Evolutionary conservation across 2,329 filamentous ascomycete genomes (phyloP).

Genomic region (Eurotiales sp.): DNA sequence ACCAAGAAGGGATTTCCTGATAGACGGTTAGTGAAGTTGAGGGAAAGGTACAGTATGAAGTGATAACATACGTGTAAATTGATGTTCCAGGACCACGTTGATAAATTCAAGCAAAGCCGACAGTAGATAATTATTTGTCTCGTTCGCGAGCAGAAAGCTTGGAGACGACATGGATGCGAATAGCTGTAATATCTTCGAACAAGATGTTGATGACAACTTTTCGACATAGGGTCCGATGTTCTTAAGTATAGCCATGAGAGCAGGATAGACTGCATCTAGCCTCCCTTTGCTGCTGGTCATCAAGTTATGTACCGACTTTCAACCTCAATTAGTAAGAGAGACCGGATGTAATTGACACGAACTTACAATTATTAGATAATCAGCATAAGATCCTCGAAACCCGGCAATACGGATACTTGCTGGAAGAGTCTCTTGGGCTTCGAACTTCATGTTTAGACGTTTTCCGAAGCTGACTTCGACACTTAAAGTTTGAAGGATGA

Average conservation of each 20-base stretch:
- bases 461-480: constrained; percentile 87
- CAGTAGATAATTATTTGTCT: constrained; percentile 80
- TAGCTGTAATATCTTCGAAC: constrained; percentile 79
- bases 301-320: constrained; percentile 88
- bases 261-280: constrained; percentile 86
- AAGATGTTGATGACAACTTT: constrained; percentile 68
- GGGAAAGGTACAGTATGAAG: not conserved
- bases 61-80: constrained; percentile 64
- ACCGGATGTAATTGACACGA: not conserved
- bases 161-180: constrained; percentile 92
- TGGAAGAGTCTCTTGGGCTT: constrained; percentile 83
- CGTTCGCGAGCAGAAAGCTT: constrained; percentile 86
- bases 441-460: constrained; percentile 84
- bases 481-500: constrained; percentile 89
- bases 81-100: constrained; percentile 85
- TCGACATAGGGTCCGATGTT: constrained; percentile 86
- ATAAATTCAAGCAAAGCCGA: constrained; percentile 81
- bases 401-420: constrained; percentile 73
- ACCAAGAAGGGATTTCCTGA: constrained; percentile 77
- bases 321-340: constrained; percentile 22
- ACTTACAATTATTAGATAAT: constrained; percentile 80
- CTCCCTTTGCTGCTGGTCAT: constrained; percentile 90
- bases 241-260: constrained; percentile 85
- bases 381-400: constrained; percentile 86
- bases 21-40: constrained; percentile 21